phyloP scores from a whole-genome alignment of 163 green algal species.

The Coccomyxa subellipsoidea region DNA sequence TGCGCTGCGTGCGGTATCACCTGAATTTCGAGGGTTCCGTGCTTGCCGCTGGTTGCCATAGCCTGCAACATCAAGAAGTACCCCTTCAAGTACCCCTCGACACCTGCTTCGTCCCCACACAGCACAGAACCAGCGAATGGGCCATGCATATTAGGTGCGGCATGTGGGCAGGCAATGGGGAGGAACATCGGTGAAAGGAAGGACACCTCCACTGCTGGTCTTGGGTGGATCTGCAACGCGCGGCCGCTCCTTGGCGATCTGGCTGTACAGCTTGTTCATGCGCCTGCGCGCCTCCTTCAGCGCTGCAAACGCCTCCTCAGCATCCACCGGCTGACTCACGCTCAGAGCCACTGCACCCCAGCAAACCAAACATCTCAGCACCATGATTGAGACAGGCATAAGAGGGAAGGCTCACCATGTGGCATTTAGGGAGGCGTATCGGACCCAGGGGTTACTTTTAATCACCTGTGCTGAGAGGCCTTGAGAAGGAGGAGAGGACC shows the following conservation, averaged over 20 bases:
- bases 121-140: no score
- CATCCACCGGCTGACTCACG: background rate
- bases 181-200: no score
- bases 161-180: no score
- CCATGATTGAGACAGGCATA: background rate
- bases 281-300: background rate
- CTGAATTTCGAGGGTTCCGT: background rate
- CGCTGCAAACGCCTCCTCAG: background rate
- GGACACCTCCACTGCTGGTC: background rate
- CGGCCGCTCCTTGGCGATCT: background rate
- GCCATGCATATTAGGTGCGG: no score
- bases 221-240: background rate
- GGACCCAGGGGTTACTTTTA: background rate
- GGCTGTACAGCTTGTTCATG: background rate
- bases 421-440: background rate
- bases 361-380: background rate
- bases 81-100: no score
- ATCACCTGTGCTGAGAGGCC: background rate
- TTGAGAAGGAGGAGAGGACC: background rate
- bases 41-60: background rate
- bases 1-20: background rate
- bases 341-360: background rate
- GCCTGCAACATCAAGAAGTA: background rate
- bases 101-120: no score
- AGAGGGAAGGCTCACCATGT: background rate